Evolutionary conservation across 805 yeast genomes (phyloP), one percentile per base, ranked within the genome.

Genomic region (Hanseniaspora mollemarum): DNA sequence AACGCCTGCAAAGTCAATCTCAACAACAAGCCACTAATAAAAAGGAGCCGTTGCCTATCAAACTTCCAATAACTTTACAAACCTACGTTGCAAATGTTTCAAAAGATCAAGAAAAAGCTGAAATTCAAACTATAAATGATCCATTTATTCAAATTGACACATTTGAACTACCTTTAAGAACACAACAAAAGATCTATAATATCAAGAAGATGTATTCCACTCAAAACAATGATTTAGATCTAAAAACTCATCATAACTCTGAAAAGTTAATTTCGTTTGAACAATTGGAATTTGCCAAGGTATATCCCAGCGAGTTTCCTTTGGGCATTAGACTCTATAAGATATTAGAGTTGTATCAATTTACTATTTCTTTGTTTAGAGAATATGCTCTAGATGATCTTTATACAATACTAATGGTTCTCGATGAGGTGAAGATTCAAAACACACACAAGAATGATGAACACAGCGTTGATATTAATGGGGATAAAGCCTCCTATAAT

Each of bases 321-420:
- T 37, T 59, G 3, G 58, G 55, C 69, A 70, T 10, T 58, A 76
- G 41, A 59, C 59, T 49, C 55, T 57, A 48, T 57, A 59, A 43
- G 60, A 64, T 52, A 3, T n/a, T 45, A n/a, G 49, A 45, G 22
- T 29, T 45, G 28, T 45, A 45, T 22, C 43, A 45, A 5, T 45
- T 45, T 16, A 45, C 37, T 15, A 45, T 36, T 4, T 28, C 36
- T 9, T 21, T 45, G 13, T 36, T 37, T 9, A 36, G 31, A 24
- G 42, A 36, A n/a, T 45, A 45, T 16, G 49, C 37, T 16, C 15
- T 45, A 24, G 49, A 45, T 2, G 39, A 45, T 22, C 29, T 40
- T 28, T 45, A 37, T 12, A 37, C 49, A 4, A 22, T 45, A 1
- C 24, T 45, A 15, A 45, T 45, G 36, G 39, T 45, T 37, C 16